These are phyloP conservation scores for Aegilops sharonensis DNA, from an alignment of 176 grass and related monocot species.

Conservation along the genomic window DNA sequence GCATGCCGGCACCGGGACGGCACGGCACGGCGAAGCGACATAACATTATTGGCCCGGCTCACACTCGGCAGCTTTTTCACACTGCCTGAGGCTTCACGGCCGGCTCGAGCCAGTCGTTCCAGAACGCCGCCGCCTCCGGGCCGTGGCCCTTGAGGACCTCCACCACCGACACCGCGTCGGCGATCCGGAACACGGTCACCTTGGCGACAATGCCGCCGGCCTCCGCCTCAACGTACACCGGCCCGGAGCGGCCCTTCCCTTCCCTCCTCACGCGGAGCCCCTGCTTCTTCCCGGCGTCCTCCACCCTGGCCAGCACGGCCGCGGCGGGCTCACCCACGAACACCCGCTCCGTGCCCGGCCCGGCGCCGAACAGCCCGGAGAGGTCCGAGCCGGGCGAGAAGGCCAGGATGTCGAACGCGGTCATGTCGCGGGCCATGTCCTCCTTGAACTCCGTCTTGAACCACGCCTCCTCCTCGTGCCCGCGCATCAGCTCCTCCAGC, in stretches of 20 bases:
- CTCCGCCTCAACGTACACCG: conserved; percentile 42
- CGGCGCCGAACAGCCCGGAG: conserved; percentile 47
- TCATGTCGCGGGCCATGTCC: conserved; percentile 37
- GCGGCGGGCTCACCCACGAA: conserved; percentile 31
- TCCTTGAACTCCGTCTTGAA: conserved; percentile 43
- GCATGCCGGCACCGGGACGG: no score
- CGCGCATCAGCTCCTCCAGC: conserved; percentile 38
- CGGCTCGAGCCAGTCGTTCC: conserved; percentile 57
- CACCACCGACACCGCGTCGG: conserved; percentile 50
- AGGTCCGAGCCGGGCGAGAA: conserved; percentile 69
- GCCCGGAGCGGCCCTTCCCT: conserved; percentile 27
- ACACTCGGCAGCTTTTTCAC: neutral
- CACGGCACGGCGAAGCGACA: neutral
- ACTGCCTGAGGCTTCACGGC: conserved; percentile 33
- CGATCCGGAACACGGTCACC: conserved; percentile 40
- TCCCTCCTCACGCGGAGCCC: conserved; percentile 28
- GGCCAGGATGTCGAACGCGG: conserved; percentile 81
- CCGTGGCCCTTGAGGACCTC: conserved; percentile 55
- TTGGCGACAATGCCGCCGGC: conserved; percentile 49
- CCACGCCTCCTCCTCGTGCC: conserved; percentile 12
- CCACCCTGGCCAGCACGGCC: conserved; percentile 31
- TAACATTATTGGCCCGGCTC: neutral
- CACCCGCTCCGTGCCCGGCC: conserved; percentile 47
- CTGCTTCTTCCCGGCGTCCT: conserved; percentile 26
- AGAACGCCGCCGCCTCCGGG: conserved; percentile 38